Percentiles rank a stretch among this genome's conserved stretches.
These are phyloP conservation scores for Candida broadrunensis DNA, from an alignment of 805 yeast species.

Conservation along the genomic window DNA sequence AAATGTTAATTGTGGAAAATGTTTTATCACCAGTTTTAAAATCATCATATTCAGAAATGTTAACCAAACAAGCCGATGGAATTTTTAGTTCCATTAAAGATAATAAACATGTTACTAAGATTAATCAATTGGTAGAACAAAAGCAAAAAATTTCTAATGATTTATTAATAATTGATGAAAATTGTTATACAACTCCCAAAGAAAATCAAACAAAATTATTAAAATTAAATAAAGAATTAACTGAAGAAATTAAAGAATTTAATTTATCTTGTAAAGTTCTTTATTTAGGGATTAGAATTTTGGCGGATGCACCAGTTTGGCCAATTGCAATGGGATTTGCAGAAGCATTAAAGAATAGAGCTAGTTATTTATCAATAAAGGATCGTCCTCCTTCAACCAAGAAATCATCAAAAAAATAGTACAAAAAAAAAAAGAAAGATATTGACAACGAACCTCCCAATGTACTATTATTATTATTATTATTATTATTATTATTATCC, in stretches of 20 bases:
- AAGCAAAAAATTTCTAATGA: constrained; percentile 15
- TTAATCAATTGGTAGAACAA: constrained; percentile 32
- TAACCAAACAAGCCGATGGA: constrained; percentile 58
- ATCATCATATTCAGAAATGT: constrained; percentile 56
- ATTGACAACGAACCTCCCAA: too few relatives aligned
- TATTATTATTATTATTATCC: too few relatives aligned
- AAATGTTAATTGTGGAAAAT: constrained; percentile 58
- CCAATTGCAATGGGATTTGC: constrained; percentile 78
- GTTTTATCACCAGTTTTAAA: constrained; percentile 50
- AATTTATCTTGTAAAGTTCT: constrained; percentile 55
- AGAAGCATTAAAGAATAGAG: constrained; percentile 68
- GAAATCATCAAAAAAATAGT: too few relatives aligned
- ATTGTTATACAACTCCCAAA: background rate
- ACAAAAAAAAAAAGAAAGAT: too few relatives aligned
- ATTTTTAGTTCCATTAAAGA: constrained; percentile 43
- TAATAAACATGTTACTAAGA: constrained; percentile 45
- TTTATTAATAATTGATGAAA: constrained; percentile 24
- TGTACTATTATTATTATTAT: too few relatives aligned
- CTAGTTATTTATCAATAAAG: constrained; percentile 13
- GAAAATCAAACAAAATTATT: constrained; percentile 27
- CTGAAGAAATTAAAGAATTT: constrained; percentile 45
- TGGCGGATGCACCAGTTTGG: constrained; percentile 88
- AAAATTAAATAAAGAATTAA: constrained; percentile 37
- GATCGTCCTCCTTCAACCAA: too few relatives aligned
- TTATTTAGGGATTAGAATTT: constrained; percentile 68